phyloP scores from a whole-genome alignment of 2,329 filamentous ascomycete genomes.

The Purpureocillium takamizusanense region DNA sequence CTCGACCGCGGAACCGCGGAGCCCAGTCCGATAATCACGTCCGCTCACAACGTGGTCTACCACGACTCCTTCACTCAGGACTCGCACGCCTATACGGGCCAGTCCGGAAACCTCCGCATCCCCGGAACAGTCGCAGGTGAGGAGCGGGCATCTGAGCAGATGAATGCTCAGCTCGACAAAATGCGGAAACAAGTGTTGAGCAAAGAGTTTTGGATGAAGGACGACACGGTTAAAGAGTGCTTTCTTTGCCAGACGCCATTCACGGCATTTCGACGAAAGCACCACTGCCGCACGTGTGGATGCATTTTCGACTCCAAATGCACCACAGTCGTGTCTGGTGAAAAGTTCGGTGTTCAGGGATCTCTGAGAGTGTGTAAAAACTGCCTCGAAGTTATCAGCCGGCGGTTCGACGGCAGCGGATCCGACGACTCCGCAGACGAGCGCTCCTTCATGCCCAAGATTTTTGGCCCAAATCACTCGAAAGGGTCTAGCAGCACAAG shows the following conservation, averaged over 20 bases:
- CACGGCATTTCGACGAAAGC: slow-evolving; percentile 88
- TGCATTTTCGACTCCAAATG: slow-evolving; percentile 98
- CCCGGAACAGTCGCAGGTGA: slow-evolving; percentile 44
- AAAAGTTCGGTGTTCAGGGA: slow-evolving; percentile 77
- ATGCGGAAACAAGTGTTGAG: slow-evolving; percentile 83
- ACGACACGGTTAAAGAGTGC: slow-evolving; percentile 96
- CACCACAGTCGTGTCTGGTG: slow-evolving; percentile 81
- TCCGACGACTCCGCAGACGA: slow-evolving; percentile 84
- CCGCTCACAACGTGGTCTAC: slow-evolving; percentile 48
- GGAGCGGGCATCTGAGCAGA: slow-evolving; percentile 48
- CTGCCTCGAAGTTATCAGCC: slow-evolving; percentile 84
- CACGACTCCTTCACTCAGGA: slow-evolving; percentile 47
- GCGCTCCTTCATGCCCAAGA: slow-evolving; percentile 56
- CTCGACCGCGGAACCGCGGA: slow-evolving; percentile 48
- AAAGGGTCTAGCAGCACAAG: slow-evolving; percentile 26
- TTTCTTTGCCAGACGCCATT: slow-evolving; percentile 88
- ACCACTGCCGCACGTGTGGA: slow-evolving; percentile 93
- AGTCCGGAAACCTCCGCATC: slow-evolving; percentile 39
- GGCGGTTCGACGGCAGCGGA: slow-evolving; percentile 74
- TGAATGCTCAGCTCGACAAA: slow-evolving; percentile 54
- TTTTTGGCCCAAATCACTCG: slow-evolving; percentile 47
- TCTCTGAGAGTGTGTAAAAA: slow-evolving; percentile 86
- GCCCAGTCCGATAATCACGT: slow-evolving; percentile 47
- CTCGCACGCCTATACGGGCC: slow-evolving; percentile 32
- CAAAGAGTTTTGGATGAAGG: slow-evolving; percentile 98